Evolutionary conservation across 2,329 filamentous ascomycete species (phyloP), one percentile per base, ranked within the genome.

Genomic region (Xylaria arbuscula): DNA sequence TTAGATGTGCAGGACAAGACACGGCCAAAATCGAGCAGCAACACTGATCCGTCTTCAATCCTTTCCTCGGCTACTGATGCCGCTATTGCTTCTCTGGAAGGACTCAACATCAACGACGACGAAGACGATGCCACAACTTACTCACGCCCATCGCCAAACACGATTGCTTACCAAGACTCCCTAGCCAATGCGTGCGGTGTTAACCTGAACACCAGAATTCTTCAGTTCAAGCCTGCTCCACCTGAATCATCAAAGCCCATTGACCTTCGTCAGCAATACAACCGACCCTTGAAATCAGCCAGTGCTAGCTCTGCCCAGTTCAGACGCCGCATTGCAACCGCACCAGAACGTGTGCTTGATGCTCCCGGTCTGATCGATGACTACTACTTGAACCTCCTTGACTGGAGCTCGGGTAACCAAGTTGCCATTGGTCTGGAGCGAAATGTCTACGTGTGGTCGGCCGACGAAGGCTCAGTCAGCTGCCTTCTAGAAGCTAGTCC

Each of bases 161-260:
- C 93, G 2, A 89, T 93, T 62, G 95, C 95, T 24, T 98, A 98
- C 81, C 92, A 98, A 81, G 93, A 96, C 67, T 95, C 94, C 2
- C 85, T 98, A 54, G 94, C 95, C 54, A 91, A 90, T 73, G 95
- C 95, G 58, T 98, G 95, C 80, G 96, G 94, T 66, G 93, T 99
- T 71, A 95, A 90, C 78, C 88, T 97, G 70, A 97, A 94, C 85
- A 97, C 94, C 64, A 93, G 96, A 71, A 99, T 99, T 76, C 91
- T 99, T 60, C 93, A 96, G 68, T 99, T 98, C 88, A 99, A 99
- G 90, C 96, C 96, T 63, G 94, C 95, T 1, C 89, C 96, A n/a
- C 96, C 96, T 3, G 96, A 98, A 84, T 98, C 96, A 7, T 97
- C 94, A 40, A 98, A 97, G 87, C 96, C 96, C 42, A 97, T 99